phyloP scores from a whole-genome alignment of 1,139 yeast species.

The Citeromyces hawaiiensis region DNA sequence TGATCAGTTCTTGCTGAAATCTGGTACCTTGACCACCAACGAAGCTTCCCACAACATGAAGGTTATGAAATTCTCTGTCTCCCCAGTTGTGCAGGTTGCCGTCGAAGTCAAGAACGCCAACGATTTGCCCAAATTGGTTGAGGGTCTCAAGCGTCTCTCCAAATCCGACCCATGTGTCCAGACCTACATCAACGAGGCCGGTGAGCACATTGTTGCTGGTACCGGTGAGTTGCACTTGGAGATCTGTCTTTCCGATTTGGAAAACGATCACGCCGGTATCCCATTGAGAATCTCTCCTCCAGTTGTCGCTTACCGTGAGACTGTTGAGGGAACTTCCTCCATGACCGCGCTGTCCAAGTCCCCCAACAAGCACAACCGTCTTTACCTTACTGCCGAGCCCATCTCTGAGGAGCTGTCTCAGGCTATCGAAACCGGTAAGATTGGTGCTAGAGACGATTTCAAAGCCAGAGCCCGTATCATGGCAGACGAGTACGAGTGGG shows the following conservation, averaged over 20 bases:
- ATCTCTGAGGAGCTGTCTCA: slow-evolving; percentile 82
- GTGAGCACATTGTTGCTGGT: slow-evolving; percentile 99
- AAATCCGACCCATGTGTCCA: slow-evolving; percentile 99
- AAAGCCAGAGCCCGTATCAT: slow-evolving; percentile 97
- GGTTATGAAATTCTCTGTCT: slow-evolving; percentile 99
- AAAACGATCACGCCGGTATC: slow-evolving; percentile 98
- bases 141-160: slow-evolving; percentile 99
- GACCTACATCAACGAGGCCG: slow-evolving; percentile 78
- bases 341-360: slow-evolving; percentile 97
- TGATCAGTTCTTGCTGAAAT: slow-evolving; percentile 98
- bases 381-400: slow-evolving; percentile 96
- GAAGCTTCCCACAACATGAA: slow-evolving; percentile 98
- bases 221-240: slow-evolving; percentile 99
- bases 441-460: slow-evolving; percentile 96
- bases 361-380: slow-evolving; percentile 99
- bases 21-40: slow-evolving; percentile 97
- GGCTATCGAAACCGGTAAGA: slow-evolving; percentile 88
- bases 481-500: slow-evolving; percentile 99
- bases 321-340: slow-evolving; percentile 86
- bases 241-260: slow-evolving; percentile 92
- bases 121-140: slow-evolving; percentile 98
- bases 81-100: slow-evolving; percentile 99
- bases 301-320: slow-evolving; percentile 98
- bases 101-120: slow-evolving; percentile 99
- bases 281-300: slow-evolving; percentile 98